These are phyloP conservation scores for Plasmodium gallinaceum DNA, from an alignment of 169 alveolate genomes.

Conservation along the genomic window DNA sequence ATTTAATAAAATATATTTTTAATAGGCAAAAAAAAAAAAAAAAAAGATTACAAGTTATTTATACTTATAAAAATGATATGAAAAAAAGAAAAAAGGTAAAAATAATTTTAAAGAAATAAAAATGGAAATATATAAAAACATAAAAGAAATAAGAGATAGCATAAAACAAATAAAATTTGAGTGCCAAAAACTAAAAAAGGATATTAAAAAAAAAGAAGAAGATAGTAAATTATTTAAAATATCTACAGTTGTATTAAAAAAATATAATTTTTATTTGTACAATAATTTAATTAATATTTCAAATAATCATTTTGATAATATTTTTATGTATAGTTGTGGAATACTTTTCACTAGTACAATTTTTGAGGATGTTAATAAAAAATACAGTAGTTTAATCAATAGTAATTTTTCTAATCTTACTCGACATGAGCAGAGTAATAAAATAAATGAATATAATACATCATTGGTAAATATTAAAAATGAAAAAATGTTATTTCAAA, in stretches of 20 bases:
- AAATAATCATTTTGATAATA: neutral
- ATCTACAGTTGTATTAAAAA: slow-evolving; percentile 29
- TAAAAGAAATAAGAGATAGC: neutral
- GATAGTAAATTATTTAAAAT: slow-evolving; percentile 36
- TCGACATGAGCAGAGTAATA: neutral
- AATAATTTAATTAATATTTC: slow-evolving; percentile 5
- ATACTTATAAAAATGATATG: neutral
- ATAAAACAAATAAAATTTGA: slow-evolving; percentile 26
- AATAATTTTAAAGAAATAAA: slow-evolving; percentile 2
- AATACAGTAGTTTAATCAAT: neutral
- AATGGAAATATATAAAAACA: neutral
- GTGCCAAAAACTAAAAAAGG: slow-evolving; percentile 22
- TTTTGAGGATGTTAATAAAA: neutral
- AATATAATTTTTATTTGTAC: slow-evolving; percentile 26
- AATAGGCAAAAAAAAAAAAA: neutral
- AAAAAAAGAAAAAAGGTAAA: neutral
- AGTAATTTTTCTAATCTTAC: neutral
- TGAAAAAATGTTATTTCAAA: neutral
- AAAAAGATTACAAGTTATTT: neutral
- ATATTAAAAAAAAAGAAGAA: slow-evolving; percentile 27
- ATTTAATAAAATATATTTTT: neutral
- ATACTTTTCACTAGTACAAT: slow-evolving; percentile 23
- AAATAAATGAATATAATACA: neutral
- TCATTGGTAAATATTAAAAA: neutral
- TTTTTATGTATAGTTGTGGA: slow-evolving; percentile 44